These are phyloP conservation scores for Penicillium coffeae DNA, from an alignment of 495 filamentous ascomycete species.

Conservation along the genomic window DNA sequence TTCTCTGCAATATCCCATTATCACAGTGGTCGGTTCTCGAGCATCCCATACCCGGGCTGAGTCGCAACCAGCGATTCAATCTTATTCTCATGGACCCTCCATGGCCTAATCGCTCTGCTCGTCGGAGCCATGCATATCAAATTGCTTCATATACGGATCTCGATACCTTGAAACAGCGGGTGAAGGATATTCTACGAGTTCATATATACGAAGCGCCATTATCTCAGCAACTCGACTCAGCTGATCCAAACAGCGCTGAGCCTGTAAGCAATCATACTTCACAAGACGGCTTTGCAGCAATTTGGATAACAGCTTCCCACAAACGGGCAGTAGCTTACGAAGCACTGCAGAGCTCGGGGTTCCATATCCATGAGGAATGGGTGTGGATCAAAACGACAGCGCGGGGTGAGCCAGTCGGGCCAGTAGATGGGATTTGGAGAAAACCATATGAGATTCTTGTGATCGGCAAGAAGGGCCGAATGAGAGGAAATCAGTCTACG, in stretches of 20 bases:
- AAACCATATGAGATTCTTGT: constrained; percentile 86
- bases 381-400: constrained; percentile 82
- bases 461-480: constrained; percentile 48
- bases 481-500: neutral
- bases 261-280: neutral
- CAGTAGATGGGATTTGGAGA: constrained; percentile 67
- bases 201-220: constrained; percentile 19
- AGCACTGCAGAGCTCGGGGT: constrained; percentile 57
- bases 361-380: constrained; percentile 77
- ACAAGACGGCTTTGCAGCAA: constrained; percentile 42
- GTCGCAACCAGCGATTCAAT: constrained; percentile 53
- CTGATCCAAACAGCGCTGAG: too few species aligned
- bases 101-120: constrained; percentile 88
- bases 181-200: constrained; percentile 26
- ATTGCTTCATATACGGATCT: constrained; percentile 43
- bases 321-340: constrained; percentile 56
- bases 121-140: constrained; percentile 62
- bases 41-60: constrained; percentile 26
- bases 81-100: constrained; percentile 87
- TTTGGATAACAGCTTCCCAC: constrained; percentile 87
- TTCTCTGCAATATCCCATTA: constrained; percentile 38
- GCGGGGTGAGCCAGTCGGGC: constrained; percentile 63
- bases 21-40: constrained; percentile 5
- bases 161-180: constrained; percentile 22
- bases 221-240: too few species aligned